Evolutionary conservation across 768 basidiomycete species (phyloP).

Genomic region (Hirschioporus abietinus): DNA sequence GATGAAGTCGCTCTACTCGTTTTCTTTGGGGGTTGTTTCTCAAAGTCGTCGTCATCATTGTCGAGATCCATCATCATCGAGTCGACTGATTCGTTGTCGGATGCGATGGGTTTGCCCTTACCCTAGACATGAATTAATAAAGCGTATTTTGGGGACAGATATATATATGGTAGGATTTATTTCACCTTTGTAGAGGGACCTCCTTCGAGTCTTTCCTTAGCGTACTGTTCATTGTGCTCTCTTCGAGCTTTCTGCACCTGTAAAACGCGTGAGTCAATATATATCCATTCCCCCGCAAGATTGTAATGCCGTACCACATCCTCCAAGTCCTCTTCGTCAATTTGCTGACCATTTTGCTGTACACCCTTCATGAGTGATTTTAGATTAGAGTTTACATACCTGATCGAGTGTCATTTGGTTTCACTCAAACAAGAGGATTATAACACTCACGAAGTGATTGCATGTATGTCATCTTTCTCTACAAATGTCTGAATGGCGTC

Average conservation of each 20-base stretch:
- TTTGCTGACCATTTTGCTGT: constrained; percentile 47
- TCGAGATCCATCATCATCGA: constrained; percentile 80
- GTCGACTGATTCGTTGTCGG: constrained; percentile 50
- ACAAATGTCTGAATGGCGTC: constrained; percentile 95
- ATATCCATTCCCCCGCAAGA: constrained; percentile 1
- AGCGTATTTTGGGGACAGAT: not conserved
- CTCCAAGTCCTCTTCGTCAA: constrained; percentile 71
- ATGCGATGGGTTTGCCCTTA: constrained; percentile 53
- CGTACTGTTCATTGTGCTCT: constrained; percentile 50
- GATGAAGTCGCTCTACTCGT: constrained; percentile 27
- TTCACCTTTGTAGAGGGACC: constrained; percentile 32
- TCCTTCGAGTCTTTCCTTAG: constrained; percentile 54
- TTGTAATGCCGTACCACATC: constrained; percentile 48
- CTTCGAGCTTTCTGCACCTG: constrained; percentile 56
- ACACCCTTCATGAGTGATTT: constrained; percentile 64
- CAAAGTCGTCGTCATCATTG: constrained; percentile 28
- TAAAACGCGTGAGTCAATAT: not conserved
- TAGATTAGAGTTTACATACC: constrained; percentile 61
- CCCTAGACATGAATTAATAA: constrained; percentile 16
- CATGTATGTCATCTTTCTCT: constrained; percentile 94
- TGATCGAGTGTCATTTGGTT: constrained; percentile 22
- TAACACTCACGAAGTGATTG: constrained; percentile 71
- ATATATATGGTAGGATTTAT: constrained; percentile 23
- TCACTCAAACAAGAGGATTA: constrained; percentile 2
- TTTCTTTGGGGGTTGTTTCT: constrained; percentile 19